phyloP scores from a whole-genome alignment of 495 filamentous ascomycete species.

The Barbatosphaeria neglecta region DNA sequence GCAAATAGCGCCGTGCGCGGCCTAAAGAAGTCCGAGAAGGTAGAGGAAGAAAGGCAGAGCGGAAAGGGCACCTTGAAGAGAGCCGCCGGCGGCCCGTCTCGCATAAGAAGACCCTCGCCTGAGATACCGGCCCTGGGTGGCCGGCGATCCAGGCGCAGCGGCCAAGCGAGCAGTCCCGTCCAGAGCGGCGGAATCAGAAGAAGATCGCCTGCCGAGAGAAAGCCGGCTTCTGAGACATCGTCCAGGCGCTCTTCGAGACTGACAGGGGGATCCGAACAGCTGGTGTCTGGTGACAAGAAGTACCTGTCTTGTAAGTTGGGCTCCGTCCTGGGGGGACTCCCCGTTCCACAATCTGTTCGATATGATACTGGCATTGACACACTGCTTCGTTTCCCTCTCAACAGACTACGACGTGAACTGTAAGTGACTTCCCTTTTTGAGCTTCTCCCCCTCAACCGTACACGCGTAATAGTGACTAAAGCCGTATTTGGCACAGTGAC shows the following conservation, averaged over 20 bases:
- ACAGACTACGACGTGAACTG: conserved; percentile 34
- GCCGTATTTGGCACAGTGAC: conserved; percentile 14
- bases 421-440: conserved; percentile 12
- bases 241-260: neutral
- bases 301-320: neutral
- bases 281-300: neutral
- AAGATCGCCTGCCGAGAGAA: neutral
- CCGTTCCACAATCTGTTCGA: too few relatives aligned
- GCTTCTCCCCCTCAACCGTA: neutral
- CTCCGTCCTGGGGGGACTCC: neutral
- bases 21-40: neutral
- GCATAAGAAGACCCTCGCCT: neutral
- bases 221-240: neutral
- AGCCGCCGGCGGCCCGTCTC: too few relatives aligned
- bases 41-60: neutral
- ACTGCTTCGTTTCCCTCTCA: neutral
- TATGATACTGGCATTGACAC: neutral
- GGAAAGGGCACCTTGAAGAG: too few relatives aligned
- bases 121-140: neutral
- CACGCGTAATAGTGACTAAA: too few relatives aligned
- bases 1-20: neutral
- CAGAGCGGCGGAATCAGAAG: neutral
- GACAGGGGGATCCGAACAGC: neutral
- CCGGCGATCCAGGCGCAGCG: too few relatives aligned
- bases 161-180: neutral